phyloP scores from a whole-genome alignment of 2,329 filamentous ascomycete species.

The Neopestalotiopsis clavispora region DNA sequence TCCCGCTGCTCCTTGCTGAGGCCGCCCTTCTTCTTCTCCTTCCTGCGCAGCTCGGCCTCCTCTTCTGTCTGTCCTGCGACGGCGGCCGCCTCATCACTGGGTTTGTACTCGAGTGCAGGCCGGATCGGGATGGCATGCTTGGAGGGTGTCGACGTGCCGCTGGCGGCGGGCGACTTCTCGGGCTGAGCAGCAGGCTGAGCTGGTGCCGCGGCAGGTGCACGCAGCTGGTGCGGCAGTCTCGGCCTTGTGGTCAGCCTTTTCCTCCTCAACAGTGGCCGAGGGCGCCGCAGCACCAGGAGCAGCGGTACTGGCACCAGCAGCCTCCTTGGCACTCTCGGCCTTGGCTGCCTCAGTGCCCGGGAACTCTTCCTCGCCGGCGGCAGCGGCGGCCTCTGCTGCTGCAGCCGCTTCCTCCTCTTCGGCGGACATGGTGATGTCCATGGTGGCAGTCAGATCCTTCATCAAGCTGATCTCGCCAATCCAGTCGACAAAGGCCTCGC shows the following conservation, averaged over 20 bases:
- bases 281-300: constrained; percentile 34
- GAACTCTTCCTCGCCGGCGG: constrained; percentile 56
- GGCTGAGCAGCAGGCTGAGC: constrained; percentile 45
- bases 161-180: constrained; percentile 42
- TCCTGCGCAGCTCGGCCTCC: constrained; percentile 76
- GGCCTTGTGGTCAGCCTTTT: constrained; percentile 31
- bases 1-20: constrained; percentile 92
- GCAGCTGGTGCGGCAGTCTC: constrained; percentile 32
- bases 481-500: constrained; percentile 93
- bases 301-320: constrained; percentile 29
- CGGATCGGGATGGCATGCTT: constrained; percentile 71
- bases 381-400: constrained; percentile 54
- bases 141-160: constrained; percentile 44
- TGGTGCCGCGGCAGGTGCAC: constrained; percentile 30
- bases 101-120: constrained; percentile 83
- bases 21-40: constrained; percentile 83
- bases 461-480: constrained; percentile 98
- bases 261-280: constrained; percentile 38
- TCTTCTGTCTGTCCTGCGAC: constrained; percentile 71
- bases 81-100: constrained; percentile 78
- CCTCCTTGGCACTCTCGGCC: constrained; percentile 56
- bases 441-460: constrained; percentile 96
- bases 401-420: constrained; percentile 71
- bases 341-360: constrained; percentile 62
- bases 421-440: constrained; percentile 93